These are phyloP conservation scores for Kingdonia uniflora DNA, from an alignment of 164 flowering plant genomes.

Conservation along the genomic window DNA sequence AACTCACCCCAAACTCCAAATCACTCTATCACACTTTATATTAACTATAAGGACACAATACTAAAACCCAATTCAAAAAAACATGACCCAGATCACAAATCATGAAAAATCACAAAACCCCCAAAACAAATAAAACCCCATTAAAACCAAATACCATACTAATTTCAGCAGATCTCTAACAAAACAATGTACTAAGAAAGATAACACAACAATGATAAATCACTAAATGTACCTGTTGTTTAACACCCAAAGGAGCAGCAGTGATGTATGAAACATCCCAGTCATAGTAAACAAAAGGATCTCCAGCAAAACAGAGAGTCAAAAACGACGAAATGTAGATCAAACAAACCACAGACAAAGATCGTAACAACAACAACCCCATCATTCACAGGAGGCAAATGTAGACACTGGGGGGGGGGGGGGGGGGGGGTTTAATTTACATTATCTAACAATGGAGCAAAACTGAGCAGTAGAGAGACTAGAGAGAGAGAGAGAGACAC, in stretches of 20 bases:
- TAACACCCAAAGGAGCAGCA: slow-evolving; percentile 66
- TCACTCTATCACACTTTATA: not conserved
- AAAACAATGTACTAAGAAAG: not conserved
- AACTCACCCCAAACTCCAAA: not conserved
- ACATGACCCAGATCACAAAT: not conserved
- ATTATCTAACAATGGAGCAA: too few species aligned
- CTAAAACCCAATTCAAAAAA: not conserved
- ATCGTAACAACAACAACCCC: too few species aligned
- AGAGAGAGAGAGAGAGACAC: too few species aligned
- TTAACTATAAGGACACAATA: not conserved
- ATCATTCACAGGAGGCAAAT: too few species aligned
- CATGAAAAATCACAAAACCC: not conserved
- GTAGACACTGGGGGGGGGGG: too few species aligned
- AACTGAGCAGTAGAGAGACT: too few species aligned
- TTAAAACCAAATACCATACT: too few species aligned
- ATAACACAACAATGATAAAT: not conserved
- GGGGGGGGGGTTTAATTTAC: too few species aligned
- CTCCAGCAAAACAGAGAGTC: slow-evolving; percentile 33
- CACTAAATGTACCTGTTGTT: slow-evolving; percentile 49
- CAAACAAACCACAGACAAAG: slow-evolving; percentile 1
- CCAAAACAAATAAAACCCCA: not conserved
- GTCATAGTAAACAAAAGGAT: slow-evolving; percentile 36
- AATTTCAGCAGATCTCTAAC: not conserved
- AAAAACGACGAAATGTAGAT: slow-evolving; percentile 24
- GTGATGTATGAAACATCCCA: slow-evolving; percentile 54